Conservation (phyloP, 352 stramenopile species). For the Pythium dissimile region DNA sequence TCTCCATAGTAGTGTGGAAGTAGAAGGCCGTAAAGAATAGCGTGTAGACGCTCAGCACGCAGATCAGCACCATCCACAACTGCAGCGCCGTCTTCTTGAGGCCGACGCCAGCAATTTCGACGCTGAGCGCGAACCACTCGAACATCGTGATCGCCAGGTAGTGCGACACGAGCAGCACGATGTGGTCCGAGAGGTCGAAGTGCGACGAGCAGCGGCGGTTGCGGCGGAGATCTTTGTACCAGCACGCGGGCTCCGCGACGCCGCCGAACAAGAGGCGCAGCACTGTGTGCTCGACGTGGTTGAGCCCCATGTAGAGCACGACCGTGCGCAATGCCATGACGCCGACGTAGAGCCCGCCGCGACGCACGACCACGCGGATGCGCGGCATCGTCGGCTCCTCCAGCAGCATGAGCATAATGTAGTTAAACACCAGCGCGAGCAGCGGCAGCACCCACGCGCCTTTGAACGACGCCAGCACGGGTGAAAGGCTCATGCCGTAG, state of each 20-base stretch:
- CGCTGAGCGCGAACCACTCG: conserved; percentile 65
- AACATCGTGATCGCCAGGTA: conserved; percentile 71
- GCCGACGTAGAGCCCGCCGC: conserved; percentile 46
- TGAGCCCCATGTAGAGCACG: conserved; percentile 64
- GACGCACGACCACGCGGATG: conserved; percentile 52
- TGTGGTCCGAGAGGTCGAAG: conserved; percentile 81
- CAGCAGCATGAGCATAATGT: conserved; percentile 58
- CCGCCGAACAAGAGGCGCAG: conserved; percentile 36
- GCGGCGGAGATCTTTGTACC: conserved; percentile 56
- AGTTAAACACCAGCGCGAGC: conserved; percentile 60
- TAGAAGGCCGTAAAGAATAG: conserved; percentile 66
- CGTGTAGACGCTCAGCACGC: conserved; percentile 38
- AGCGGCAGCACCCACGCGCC: conserved; percentile 67
- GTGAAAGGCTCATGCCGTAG: conserved; percentile 55
- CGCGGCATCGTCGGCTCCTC: conserved; percentile 43
- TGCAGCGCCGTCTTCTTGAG: conserved; percentile 53
- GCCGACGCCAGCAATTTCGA: conserved; percentile 34
- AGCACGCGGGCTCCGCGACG: conserved; percentile 33
- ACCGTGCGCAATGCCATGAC: conserved; percentile 65
- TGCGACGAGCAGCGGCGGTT: conserved; percentile 41
- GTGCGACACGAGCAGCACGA: conserved; percentile 70
- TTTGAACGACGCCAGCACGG: conserved; percentile 42
- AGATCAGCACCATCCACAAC: conserved; percentile 40
- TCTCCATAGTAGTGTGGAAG: conserved; percentile 71
- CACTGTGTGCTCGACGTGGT: conserved; percentile 41